These are phyloP conservation scores for Fusarium transvaalense DNA, from an alignment of 2,329 filamentous ascomycete species.

Conservation along the genomic window DNA sequence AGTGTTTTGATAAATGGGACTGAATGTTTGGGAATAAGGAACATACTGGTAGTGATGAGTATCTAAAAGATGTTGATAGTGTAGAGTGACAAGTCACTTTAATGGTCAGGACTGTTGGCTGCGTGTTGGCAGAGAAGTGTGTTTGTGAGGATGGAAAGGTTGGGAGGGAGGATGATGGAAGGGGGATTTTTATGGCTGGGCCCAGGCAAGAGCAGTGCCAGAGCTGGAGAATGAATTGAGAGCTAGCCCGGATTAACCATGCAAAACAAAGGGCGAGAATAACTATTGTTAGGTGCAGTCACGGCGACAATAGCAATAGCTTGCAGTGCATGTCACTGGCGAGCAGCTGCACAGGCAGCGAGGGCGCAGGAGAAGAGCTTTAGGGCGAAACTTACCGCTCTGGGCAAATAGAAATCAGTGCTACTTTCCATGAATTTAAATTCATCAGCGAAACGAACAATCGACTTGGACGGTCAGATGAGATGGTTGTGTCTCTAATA, in stretches of 20 bases:
- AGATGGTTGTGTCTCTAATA: background rate
- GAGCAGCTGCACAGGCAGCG: slow-evolving; percentile 4
- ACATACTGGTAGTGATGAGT: slow-evolving; percentile 8
- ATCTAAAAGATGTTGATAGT: background rate
- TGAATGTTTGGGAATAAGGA: background rate
- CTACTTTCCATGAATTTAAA: background rate
- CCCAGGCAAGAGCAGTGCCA: background rate
- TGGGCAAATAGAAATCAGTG: fast-evolving
- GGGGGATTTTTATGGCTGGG: slow-evolving; percentile 8
- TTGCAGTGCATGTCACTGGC: slow-evolving; percentile 11
- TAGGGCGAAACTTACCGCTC: background rate
- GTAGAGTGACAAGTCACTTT: background rate
- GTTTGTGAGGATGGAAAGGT: slow-evolving; percentile 24
- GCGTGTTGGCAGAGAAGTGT: background rate
- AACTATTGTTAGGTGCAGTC: background rate
- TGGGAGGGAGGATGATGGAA: background rate
- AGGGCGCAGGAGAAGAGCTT: background rate
- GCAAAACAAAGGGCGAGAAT: background rate
- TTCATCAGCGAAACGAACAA: background rate
- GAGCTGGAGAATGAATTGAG: background rate
- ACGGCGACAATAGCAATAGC: slow-evolving; percentile 1
- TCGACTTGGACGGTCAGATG: background rate
- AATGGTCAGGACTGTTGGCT: background rate
- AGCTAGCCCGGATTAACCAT: background rate
- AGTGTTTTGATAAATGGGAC: background rate